Evolutionary conservation across 164 flowering plant species (phyloP), one percentile per base, ranked within the genome.

Genomic region (Dillenia turbinata): DNA sequence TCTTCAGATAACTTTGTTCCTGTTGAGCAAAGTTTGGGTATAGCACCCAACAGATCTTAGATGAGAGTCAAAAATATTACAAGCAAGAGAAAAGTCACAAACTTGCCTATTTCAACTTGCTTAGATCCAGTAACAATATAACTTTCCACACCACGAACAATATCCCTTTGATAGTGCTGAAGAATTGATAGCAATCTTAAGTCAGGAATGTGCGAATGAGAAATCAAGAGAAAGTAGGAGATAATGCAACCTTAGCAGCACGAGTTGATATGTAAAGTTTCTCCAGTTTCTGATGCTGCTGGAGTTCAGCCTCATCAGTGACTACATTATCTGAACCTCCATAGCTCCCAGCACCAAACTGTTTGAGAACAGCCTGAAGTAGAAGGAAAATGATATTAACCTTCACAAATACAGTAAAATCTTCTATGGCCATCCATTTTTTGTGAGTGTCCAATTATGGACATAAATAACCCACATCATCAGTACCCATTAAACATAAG

Each of bases 91-190:
- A 62, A 50, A 69, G n/a, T 62, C 52, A 14, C 26, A 14, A 72
- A 68, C 72, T 66, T 52, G 83, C 98, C 96, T 67, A 94, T 91
- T 66, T 89, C 93, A 60, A 89, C 84, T 82, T 94, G 96, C 75
- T 91, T 94, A 50, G 95, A 83, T 48, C 93, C 96, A 54, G 88
- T 81, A 22, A 86, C 87, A 50, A 89, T 89, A 67, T 81, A 90
- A 33, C 97, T 96, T 77, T 91, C 95, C 5, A 83, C 84, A n/a
- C 97, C 91, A 59, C 92, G 95, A 40, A 87, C 88, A 66, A 94
- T 83, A 78, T 91, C 98, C 70, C 95, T 81, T 83, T 91, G 97
- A 59, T 79, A 89, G 73, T 89, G 95, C 98, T 91, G 82, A 13
- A 57, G 49, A 75, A 22, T 26, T 17, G 52, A 59, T 52, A 60